Conservation (phyloP, 306 rosid genomes). For the Glycine soja region DNA sequence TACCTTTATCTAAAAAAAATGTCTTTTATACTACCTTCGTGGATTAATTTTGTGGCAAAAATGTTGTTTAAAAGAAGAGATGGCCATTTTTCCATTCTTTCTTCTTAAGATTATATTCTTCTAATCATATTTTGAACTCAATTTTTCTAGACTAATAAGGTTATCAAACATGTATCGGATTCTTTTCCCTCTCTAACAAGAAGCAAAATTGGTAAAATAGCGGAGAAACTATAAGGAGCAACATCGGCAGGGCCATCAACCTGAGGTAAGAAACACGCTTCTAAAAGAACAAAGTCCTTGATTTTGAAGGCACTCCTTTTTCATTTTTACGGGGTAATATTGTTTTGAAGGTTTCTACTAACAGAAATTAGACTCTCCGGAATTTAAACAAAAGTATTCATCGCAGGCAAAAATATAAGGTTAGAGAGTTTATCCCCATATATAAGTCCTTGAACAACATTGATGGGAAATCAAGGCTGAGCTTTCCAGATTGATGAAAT, state of each 20-base stretch:
- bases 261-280: slow-evolving; percentile 18
- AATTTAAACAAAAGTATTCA: slow-evolving; percentile 24
- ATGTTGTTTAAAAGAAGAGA: background rate
- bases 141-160: background rate
- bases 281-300: slow-evolving; percentile 15
- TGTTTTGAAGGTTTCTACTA: slow-evolving; percentile 6
- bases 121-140: background rate
- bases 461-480: slow-evolving; percentile 53
- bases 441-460: slow-evolving; percentile 16
- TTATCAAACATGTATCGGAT: background rate
- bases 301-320: slow-evolving; percentile 1
- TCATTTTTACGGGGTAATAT: background rate
- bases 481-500: slow-evolving; percentile 62
- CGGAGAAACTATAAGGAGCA: slow-evolving; percentile 26
- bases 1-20: too few species aligned
- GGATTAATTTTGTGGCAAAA: background rate
- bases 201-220: too few species aligned
- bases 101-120: background rate
- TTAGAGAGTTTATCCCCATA: slow-evolving; percentile 44
- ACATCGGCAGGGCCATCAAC: slow-evolving; percentile 25
- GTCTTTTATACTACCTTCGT: background rate
- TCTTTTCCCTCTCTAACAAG: too few species aligned
- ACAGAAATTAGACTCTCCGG: slow-evolving; percentile 20
- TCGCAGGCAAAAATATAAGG: slow-evolving; percentile 23
- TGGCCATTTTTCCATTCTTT: background rate